These are phyloP conservation scores for Teratosphaeria pseudoeucalypti DNA, from an alignment of 2,329 filamentous ascomycete genomes.

Conservation along the genomic window DNA sequence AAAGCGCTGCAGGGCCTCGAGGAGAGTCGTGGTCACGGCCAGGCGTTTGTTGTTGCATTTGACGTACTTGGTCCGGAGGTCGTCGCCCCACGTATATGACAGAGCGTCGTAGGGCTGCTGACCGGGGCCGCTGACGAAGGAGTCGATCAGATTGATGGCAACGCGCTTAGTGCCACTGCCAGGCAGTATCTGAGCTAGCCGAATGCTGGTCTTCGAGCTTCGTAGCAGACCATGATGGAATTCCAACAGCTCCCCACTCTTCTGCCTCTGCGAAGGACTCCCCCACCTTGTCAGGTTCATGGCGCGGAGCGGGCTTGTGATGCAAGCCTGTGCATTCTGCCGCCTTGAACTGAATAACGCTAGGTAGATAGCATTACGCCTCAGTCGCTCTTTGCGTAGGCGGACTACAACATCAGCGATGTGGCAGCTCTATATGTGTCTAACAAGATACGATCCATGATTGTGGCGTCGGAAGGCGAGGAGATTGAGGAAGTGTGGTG, in stretches of 20 bases:
- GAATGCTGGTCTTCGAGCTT: slow-evolving; percentile 18
- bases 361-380: background rate
- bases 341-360: background rate
- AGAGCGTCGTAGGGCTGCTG: slow-evolving; percentile 20
- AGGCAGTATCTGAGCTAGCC: slow-evolving; percentile 17
- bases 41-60: slow-evolving; percentile 18
- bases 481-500: background rate
- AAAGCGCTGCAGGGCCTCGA: slow-evolving; percentile 19
- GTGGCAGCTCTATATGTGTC: background rate
- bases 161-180: slow-evolving; percentile 17
- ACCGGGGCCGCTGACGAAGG: slow-evolving; percentile 12
- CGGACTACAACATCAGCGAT: background rate
- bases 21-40: slow-evolving; percentile 15
- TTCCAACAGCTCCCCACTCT: slow-evolving; percentile 6
- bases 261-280: slow-evolving; percentile 7
- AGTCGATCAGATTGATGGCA: slow-evolving; percentile 17
- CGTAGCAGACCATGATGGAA: slow-evolving; percentile 15
- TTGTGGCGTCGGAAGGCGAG: too few relatives aligned
- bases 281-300: slow-evolving; percentile 17
- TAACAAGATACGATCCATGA: too few relatives aligned
- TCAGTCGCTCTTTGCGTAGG: background rate
- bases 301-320: background rate
- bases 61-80: slow-evolving; percentile 14
- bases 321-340: background rate
- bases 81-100: slow-evolving; percentile 21